phyloP scores from a whole-genome alignment of 768 basidiomycete genomes.

The Leucocoprinus leucothites region DNA sequence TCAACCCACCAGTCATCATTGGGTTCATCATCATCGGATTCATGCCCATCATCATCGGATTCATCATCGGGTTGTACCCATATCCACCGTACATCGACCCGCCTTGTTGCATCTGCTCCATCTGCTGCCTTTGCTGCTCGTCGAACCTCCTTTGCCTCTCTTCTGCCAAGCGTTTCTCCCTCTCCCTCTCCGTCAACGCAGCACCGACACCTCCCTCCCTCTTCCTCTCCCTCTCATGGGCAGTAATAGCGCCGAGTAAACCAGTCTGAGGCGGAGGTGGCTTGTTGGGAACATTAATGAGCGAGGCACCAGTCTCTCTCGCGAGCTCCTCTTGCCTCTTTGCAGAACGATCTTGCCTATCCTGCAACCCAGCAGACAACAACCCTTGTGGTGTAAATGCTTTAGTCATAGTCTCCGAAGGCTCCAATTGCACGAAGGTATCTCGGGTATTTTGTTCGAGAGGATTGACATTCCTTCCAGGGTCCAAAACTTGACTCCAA shows the following conservation, averaged over 20 bases:
- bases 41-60: constrained; percentile 65
- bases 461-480: constrained; percentile 35
- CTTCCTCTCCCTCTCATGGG: constrained; percentile 91
- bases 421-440: constrained; percentile 71
- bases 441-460: constrained; percentile 45
- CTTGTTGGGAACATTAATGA: constrained; percentile 95
- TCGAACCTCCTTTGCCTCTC: constrained; percentile 92
- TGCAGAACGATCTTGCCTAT: constrained; percentile 93
- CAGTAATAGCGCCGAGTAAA: constrained; percentile 92
- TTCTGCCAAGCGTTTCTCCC: constrained; percentile 89
- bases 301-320: constrained; percentile 83
- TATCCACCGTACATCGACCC: constrained; percentile 66
- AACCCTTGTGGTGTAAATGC: constrained; percentile 94
- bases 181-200: constrained; percentile 90
- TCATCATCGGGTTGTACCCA: constrained; percentile 73
- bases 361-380: constrained; percentile 91
- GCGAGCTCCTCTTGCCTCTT: constrained; percentile 94
- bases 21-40: constrained; percentile 48
- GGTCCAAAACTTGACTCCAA: constrained; percentile 89
- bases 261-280: constrained; percentile 95
- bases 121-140: constrained; percentile 82
- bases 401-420: constrained; percentile 78
- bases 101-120: constrained; percentile 86
- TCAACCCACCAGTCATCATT: constrained; percentile 43
- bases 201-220: constrained; percentile 95